Percentiles rank a stretch among this genome's conserved stretches.
phyloP scores from a whole-genome alignment of 164 flowering plant genomes.

The Vitis riparia region DNA sequence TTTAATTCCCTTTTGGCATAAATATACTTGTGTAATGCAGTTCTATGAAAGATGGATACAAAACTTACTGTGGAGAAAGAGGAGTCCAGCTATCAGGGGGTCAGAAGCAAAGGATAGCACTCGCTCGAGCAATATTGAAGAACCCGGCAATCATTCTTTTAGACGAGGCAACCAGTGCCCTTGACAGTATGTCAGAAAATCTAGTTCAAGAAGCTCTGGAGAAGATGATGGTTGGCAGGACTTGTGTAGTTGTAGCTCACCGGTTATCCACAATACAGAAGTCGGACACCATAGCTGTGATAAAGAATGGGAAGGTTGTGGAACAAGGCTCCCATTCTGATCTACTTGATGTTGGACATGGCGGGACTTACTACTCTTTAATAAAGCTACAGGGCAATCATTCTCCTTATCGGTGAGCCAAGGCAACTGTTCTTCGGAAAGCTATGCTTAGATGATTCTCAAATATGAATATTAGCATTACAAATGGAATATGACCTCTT shows the following conservation, averaged over 20 bases:
- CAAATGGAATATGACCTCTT: too few relatives aligned
- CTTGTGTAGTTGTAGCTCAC: constrained; percentile 52
- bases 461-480: too few relatives aligned
- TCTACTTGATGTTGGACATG: constrained; percentile 29
- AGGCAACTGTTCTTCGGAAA: background rate
- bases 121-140: constrained; percentile 57
- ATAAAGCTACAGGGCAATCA: constrained; percentile 32
- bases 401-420: constrained; percentile 23
- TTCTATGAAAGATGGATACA: constrained; percentile 41
- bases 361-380: constrained; percentile 44
- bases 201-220: constrained; percentile 54
- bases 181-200: constrained; percentile 48
- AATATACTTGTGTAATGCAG: constrained; percentile 12
- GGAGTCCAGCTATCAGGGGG: constrained; percentile 62
- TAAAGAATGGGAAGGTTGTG: constrained; percentile 38
- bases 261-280: constrained; percentile 46
- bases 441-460: too few relatives aligned
- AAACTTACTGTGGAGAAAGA: constrained; percentile 56
- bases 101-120: constrained; percentile 60
- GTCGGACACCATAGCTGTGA: constrained; percentile 40
- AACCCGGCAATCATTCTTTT: constrained; percentile 46
- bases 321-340: constrained; percentile 44
- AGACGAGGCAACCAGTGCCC: constrained; percentile 62
- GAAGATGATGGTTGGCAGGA: constrained; percentile 49
- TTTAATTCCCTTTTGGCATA: background rate